Evolutionary conservation across 2,329 filamentous ascomycete genomes (phyloP), one percentile per base, ranked within the genome.

Genomic region (Tothia fuscella): DNA sequence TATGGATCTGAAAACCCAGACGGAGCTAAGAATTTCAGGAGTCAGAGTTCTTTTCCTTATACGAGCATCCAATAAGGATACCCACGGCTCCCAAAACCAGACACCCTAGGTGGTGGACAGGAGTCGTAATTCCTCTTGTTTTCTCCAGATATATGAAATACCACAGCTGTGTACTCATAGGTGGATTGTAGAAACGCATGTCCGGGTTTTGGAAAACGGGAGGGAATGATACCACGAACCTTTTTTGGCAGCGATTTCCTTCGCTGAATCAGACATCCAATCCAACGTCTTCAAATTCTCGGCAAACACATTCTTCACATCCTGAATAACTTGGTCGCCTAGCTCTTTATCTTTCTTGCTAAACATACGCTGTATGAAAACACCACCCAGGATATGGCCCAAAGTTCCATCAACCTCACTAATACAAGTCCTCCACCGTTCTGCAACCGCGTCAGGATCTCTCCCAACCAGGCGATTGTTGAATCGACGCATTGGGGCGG

Each of bases 291-390:
- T 64, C 34, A 83, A 60, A 45, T 73, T 78, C 44, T 72, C 68
- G 3, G 72, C 68, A 50, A 84, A 85, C 16, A 74, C 68, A 12
- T 71, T 65, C 56, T 81, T 82, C 54, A 86, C 78, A 48, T 82
- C 76, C 6, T 71, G 71, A 13, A 84, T 72, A 48, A 86, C 76
- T 42, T 76, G 69, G 44, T 83, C 76, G n/a, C 78, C 78, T 32
- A 81, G 72, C 3, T 72, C 60, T 53, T 82, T 81, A 0, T 77
- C 76, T 17, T 75, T 70, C 9, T 76, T 68, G 0, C 76, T 74
- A 51, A 84, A 85, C 1, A 78, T 70, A 37, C 74, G 74, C 47
- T 82, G 72, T 2, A 84, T 67, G 47, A 78, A 86, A 61, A 83
- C 82, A 19, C 77, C 73, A 52, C 76, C 79, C 13, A 82, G 60